Base-by-base conservation (phyloP, 331 rosid genomes). In the Dryas integrifolia region DNA sequence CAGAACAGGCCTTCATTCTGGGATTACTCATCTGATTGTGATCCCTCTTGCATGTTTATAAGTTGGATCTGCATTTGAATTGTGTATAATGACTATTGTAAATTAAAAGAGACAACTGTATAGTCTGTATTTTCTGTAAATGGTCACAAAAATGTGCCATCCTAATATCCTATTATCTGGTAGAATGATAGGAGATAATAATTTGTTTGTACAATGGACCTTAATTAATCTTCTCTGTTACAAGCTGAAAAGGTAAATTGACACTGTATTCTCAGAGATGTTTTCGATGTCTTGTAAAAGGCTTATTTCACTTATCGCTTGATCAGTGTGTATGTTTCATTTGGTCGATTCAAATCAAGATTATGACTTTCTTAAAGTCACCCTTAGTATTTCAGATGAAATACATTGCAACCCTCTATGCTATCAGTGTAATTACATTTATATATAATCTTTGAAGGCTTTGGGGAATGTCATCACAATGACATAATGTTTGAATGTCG, bases 1-100 rank as follows among this genome's bases (percentile, higher is more conserved):
- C 77, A 73, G 66, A 59, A 53, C 12, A 66, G 47, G 40, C 46
- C 65, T 67, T 58, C 77, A 21, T 26, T 64, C 52, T 52, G 35
- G 79, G 86, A 88, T 52, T 63, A 58, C 64, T 77, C 82, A 5
- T 85, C 72, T 13, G 61, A 67, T 40, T 49, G 67, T 46, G 57
- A 10, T 26, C 50, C 40, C 41, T 58, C 67, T 24, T 53, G 58
- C 47, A 52, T 72, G 52, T 45, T 26, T 41, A 40, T 65, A 66
- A 69, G 70, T 45, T 62, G 51, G 67, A 43, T 24, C 53, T 38
- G 59, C 52, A 60, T 52, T 65, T 60, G 68, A 47, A 68, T 24
- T 67, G 77, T 61, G 68, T 40, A 62, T 50, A 53, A 66, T 64
- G 45, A 60, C 49, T 55, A 21, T 57, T 58, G 77, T 47, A 59